Evolutionary conservation across 148 eudicot species (phyloP), one percentile per base, ranked within the genome.

Genomic region (Rhododendron henanense): DNA sequence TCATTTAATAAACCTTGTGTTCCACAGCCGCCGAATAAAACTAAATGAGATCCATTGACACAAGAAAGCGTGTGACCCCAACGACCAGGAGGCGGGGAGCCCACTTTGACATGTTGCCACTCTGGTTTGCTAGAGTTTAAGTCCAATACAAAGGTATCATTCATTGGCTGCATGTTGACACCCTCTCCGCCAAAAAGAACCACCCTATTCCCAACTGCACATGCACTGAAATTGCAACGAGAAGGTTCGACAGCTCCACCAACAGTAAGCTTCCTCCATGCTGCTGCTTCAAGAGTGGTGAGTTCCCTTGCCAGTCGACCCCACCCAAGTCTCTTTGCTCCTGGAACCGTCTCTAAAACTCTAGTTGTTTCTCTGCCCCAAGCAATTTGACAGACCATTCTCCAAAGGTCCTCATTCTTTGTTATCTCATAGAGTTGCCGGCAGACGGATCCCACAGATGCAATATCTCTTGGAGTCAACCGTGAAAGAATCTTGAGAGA

Each of bases 71-170:
- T 95, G 89, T 95, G 98, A 55, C 98, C 98, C 98, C 98, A 95
- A 18, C 98, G 94, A n/a, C 98, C 98, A 15, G 99, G 99, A 57
- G 99, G 99, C 10, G 99, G 99, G 39, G 96, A 96, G 83, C 98
- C 86, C 59, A 96, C 99, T 88, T 94, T 92, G 71, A 96, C 90
- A 88, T 96, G 89, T 87, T 88, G 92, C 99, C 99, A 96, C 90
- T 95, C 94, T 0, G 98, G 99, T 39, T 91, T 90, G 55, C 61
- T 93, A 9, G 96, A 89, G 86, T 94, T 95, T 39, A 96, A 87
- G 86, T 96, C 99, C 90, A 96, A 85, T 55, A 96, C 98, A 88
- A 95, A 96, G 33, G 99, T 96, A 85, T 96, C 99, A 75, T 96
- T 96, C 97, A 96, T 92, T 55, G 98, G 98, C 85, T 95, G 94